Percentiles rank a stretch among this genome's conserved stretches.
Evolutionary conservation across 345 rosid genomes (phyloP).

Genomic region (Heritiera fomes): DNA sequence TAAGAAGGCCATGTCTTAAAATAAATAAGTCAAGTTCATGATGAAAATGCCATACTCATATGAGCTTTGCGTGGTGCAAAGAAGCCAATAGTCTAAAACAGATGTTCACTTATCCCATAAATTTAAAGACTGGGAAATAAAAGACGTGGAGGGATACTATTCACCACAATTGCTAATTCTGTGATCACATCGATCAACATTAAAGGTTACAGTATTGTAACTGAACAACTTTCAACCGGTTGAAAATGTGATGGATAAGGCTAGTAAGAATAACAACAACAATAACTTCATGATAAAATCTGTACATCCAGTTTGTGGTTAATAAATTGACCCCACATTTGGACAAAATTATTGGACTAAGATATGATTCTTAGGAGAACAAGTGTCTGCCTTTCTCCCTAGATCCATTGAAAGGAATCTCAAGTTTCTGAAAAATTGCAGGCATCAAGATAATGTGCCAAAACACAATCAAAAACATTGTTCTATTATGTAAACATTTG

Average conservation of each 20-base stretch:
- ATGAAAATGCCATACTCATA: not conserved
- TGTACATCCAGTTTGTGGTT: not conserved
- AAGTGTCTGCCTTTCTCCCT: not conserved
- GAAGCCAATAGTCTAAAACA: not conserved
- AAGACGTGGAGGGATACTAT: not conserved
- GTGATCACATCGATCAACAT: not conserved
- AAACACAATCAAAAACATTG: not conserved
- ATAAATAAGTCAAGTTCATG: not conserved
- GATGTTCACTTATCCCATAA: not conserved
- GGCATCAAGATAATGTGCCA: not conserved
- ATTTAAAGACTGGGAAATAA: not conserved
- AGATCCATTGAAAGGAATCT: not conserved
- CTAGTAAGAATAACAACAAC: not conserved
- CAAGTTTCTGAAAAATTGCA: constrained; percentile 2
- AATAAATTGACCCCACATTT: not conserved
- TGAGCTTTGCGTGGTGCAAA: not conserved
- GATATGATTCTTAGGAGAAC: constrained; percentile 1
- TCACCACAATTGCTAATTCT: not conserved
- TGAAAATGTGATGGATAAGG: not conserved
- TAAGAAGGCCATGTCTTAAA: constrained; percentile 5
- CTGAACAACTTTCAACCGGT: not conserved
- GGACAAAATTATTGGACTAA: not conserved
- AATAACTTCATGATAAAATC: not conserved
- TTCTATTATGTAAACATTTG: not conserved
- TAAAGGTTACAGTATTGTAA: not conserved